These are phyloP conservation scores for Fagus sylvatica DNA, from an alignment of 306 rosid genomes.

Conservation along the genomic window DNA sequence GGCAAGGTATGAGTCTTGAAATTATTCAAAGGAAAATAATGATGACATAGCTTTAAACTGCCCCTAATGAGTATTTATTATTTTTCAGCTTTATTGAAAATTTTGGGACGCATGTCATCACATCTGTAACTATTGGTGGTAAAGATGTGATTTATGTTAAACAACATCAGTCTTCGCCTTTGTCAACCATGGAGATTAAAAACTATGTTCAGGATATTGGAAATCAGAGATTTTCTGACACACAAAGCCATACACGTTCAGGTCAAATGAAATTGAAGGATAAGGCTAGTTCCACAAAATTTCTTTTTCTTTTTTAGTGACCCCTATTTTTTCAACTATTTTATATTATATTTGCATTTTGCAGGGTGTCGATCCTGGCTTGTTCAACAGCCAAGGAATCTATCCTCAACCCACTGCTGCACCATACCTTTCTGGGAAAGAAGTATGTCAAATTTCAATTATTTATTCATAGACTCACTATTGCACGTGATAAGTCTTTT, in stretches of 20 bases:
- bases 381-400: slow-evolving; percentile 79
- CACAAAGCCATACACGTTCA: slow-evolving; percentile 51
- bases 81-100: slow-evolving; percentile 79
- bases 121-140: slow-evolving; percentile 86
- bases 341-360: slow-evolving; percentile 22
- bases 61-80: slow-evolving; percentile 29
- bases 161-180: slow-evolving; percentile 74
- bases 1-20: slow-evolving; percentile 60
- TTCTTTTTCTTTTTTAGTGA: background rate
- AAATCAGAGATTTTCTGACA: slow-evolving; percentile 70
- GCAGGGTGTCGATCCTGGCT: slow-evolving; percentile 69
- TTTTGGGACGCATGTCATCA: slow-evolving; percentile 84
- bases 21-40: slow-evolving; percentile 15
- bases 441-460: slow-evolving; percentile 48
- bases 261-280: slow-evolving; percentile 67
- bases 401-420: slow-evolving; percentile 80
- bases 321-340: background rate
- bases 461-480: slow-evolving; percentile 5
- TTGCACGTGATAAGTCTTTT: background rate
- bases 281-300: slow-evolving; percentile 63
- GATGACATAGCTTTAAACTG: slow-evolving; percentile 14
- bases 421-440: slow-evolving; percentile 67
- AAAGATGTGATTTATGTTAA: slow-evolving; percentile 82
- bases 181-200: slow-evolving; percentile 74
- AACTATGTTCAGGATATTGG: slow-evolving; percentile 74